Base-by-base conservation (phyloP, 257 asterid genomes). In the Solanum acaule region DNA sequence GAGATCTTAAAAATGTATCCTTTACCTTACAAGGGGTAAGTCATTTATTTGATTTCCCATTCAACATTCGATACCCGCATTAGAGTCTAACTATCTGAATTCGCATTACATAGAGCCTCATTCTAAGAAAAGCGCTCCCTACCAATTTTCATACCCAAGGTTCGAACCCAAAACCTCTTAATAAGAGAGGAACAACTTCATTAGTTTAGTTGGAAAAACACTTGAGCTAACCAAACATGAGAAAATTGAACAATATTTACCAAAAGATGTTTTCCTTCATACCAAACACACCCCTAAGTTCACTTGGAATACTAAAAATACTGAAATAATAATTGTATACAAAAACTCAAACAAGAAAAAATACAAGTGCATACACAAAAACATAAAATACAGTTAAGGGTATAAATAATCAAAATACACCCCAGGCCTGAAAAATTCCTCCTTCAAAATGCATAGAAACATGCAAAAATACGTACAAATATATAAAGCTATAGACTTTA, bases 51-150 rank as follows among this genome's bases (percentile, higher is more conserved):
- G 23, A 10, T 56, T 56, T 56, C n/a, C 10, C 65, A 20, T 56
- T 18, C n/a, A 0, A 7, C 4, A 18, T 56, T 56, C 4, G n/a
- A 0, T 56, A 56, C 2, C 65, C 11, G 0, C 65, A 56, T 18
- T 56, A 56, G 11, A 0, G 4, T 20, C 10, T 25, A 20, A 56
- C 2, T 18, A 56, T 56, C 4, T 11, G 0, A 20, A 56, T 56
- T 56, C 10, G 22, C 61, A 5, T 52, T 52, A 6, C 61, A 52
- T 52, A 52, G 63, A 56, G 11, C 65, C 65, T 20, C 25, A 20
- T 56, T 56, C 65, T 18, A 56, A 56, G 65, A 20, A 56, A 56
- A 56, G 4, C 0, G 2, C 65, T 20, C n/a, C 25, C 4, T 9
- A 20, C 25, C 65, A 56, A 20, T 20, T 20, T 56, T 7, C n/a